Evolutionary conservation across 139 green algal species (phyloP).

Genomic region (Closterium sp.): DNA sequence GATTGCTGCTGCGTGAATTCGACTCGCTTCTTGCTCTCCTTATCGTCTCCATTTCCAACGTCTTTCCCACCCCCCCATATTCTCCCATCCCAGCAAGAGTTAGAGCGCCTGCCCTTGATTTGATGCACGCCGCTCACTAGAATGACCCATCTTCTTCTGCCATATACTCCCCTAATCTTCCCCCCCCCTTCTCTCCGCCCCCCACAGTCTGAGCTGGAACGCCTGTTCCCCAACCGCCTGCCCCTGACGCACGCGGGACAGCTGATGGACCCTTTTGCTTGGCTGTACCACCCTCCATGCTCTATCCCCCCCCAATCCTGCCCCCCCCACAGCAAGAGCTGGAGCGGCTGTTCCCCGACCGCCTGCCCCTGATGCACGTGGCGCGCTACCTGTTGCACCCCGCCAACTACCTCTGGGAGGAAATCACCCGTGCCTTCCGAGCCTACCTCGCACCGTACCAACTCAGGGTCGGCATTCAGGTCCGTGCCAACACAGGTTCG

Average conservation of each 20-base stretch:
- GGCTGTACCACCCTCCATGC: background rate
- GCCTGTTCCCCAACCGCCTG: background rate
- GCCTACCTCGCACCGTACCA: background rate
- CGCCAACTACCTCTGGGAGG: constrained; percentile 19
- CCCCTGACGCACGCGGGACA: background rate
- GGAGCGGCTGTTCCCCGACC: constrained; percentile 10
- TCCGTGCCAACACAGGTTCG: background rate
- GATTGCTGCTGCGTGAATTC: too few species aligned
- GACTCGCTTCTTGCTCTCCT: too few species aligned
- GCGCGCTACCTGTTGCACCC: constrained; percentile 12
- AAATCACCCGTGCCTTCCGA: constrained; percentile 4
- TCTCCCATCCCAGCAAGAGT: too few species aligned
- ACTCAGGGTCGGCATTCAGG: constrained; percentile 10
- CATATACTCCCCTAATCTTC: too few species aligned
- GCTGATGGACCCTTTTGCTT: constrained; percentile 3
- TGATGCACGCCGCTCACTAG: background rate
- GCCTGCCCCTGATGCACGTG: constrained; percentile 8
- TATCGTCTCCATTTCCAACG: too few species aligned
- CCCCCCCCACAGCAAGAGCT: background rate
- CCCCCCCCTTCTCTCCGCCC: too few species aligned
- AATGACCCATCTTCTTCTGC: too few species aligned
- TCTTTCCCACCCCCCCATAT: too few species aligned
- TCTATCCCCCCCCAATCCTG: background rate
- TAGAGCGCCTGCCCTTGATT: too few species aligned
- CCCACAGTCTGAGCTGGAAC: background rate